Conservation (phyloP, 352 stramenopile species). For the Pythium myriotylum region DNA sequence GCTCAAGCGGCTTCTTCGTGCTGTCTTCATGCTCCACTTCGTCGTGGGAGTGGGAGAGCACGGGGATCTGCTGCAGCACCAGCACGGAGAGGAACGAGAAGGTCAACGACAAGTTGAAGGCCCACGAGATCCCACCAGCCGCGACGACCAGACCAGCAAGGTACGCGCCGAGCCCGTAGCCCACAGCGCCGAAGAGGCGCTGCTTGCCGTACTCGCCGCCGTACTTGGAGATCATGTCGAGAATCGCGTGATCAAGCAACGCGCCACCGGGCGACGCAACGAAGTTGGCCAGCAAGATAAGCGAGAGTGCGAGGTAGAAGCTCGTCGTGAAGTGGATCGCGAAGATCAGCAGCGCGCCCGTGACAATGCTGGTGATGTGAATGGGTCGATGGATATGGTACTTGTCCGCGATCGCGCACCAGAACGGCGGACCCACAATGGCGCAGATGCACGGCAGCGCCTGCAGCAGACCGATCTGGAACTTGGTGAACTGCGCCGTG, state of each 20-base stretch:
- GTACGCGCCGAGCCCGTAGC: conserved; percentile 67
- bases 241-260: conserved; percentile 70
- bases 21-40: conserved; percentile 3
- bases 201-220: conserved; percentile 86
- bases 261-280: conserved; percentile 54
- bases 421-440: conserved; percentile 74
- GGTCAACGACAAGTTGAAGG: conserved; percentile 72
- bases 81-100: conserved; percentile 57
- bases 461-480: conserved; percentile 78
- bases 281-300: conserved; percentile 67
- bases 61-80: conserved; percentile 63
- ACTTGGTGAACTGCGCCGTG: conserved; percentile 63
- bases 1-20: conserved; percentile 14
- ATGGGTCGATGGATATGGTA: conserved; percentile 65
- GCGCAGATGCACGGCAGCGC: conserved; percentile 66
- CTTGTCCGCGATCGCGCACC: conserved; percentile 69
- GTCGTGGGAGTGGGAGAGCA: conserved; percentile 35
- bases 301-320: conserved; percentile 52
- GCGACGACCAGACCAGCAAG: conserved; percentile 65
- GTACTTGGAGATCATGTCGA: conserved; percentile 65
- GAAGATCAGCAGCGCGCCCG: conserved; percentile 61
- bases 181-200: conserved; percentile 75
- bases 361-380: conserved; percentile 64
- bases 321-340: conserved; percentile 53
- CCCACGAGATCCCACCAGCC: conserved; percentile 62